Conservation (phyloP, 2,329 filamentous ascomycete species). For the Cordyceps tenuipes region DNA sequence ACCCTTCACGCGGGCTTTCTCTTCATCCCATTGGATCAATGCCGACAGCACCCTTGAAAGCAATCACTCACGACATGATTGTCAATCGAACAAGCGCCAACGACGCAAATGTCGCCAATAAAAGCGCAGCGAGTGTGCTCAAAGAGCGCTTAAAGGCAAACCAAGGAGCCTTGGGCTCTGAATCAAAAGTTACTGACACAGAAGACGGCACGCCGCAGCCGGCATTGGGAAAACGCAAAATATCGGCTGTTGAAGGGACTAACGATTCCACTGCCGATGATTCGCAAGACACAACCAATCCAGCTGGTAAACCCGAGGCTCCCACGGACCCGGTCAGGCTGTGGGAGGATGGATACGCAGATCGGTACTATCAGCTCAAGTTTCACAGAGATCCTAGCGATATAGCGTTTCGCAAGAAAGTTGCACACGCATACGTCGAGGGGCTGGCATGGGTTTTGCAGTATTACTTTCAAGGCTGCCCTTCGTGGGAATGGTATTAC, state of each 20-base stretch:
- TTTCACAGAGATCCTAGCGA: conserved; percentile 78
- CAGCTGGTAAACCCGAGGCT: conserved; percentile 43
- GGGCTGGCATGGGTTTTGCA: conserved; percentile 90
- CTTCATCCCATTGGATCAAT: conserved; percentile 38
- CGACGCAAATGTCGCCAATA: conserved; percentile 76
- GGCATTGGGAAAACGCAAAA: conserved; percentile 67
- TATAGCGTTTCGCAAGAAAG: conserved; percentile 77
- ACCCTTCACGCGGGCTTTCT: conserved; percentile 24
- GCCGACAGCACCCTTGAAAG: conserved; percentile 43
- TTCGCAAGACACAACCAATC: conserved; percentile 35
- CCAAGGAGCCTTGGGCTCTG: conserved; percentile 17
- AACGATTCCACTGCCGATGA: conserved; percentile 51
- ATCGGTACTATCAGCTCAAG: conserved; percentile 96
- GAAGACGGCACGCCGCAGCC: conserved; percentile 31
- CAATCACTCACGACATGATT: conserved; percentile 79
- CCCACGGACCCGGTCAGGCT: conserved; percentile 75
- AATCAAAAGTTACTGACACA: conserved; percentile 21
- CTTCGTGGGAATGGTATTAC: conserved; percentile 99
- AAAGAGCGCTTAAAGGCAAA: conserved; percentile 64
- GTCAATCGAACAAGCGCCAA: conserved; percentile 61
- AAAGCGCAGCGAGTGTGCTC: conserved; percentile 82
- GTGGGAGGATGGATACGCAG: conserved; percentile 93
- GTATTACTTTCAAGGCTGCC: conserved; percentile 97
- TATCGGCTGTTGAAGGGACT: conserved; percentile 56
- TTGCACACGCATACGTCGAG: conserved; percentile 87